Evolutionary conservation across 352 stramenopile species (phyloP), one percentile per base, ranked within the genome.

Genomic region (Globisporangium recalcitrans): DNA sequence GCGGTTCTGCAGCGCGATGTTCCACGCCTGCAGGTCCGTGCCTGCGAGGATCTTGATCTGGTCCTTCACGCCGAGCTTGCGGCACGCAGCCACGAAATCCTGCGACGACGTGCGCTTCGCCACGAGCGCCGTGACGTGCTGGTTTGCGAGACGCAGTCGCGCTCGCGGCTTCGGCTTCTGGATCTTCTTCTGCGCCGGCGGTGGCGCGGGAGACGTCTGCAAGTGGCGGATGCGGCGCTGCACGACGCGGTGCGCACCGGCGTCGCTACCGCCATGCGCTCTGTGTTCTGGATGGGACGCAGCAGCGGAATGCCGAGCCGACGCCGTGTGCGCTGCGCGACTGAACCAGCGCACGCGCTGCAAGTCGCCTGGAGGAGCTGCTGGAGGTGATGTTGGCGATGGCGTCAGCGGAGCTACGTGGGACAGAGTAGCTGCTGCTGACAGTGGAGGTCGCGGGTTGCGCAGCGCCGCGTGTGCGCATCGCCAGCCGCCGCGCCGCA

Each of bases 11-110:
- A 92, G 67, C 40, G 75, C 82, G 19, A 87, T 40, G 57, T 82
- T 87, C 82, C 82, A 92, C 5, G 40, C 72, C n/a, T 61, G 66
- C 31, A 68, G 62, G 49, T 90, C 78, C 0, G 80, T 89, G 8
- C 48, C 61, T 0, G 78, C 72, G 46, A 90, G 52, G 24, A 90
- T 58, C 19, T 53, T 29, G 21, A 79, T 75, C 34, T 83, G 64
- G 38, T 85, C 73, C 54, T 75, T 78, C 22, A 13, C 48, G 3
- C 58, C 61, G 19, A 92, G 64, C 40, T 72, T 55, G 0, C 64
- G 65, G 34, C 77, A 87, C 5, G 73, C 55, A 7, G 58, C 54
- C 8, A 75, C 68, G 42, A 88, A 81, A 10, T 47, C 62, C 0
- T 63, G 29, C 3, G 82, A 52, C 2, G 69, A 36, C 10, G 74